Evolutionary conservation across 768 basidiomycete species (phyloP), one percentile per base, ranked within the genome.

Genomic region (Suillus occidentalis): DNA sequence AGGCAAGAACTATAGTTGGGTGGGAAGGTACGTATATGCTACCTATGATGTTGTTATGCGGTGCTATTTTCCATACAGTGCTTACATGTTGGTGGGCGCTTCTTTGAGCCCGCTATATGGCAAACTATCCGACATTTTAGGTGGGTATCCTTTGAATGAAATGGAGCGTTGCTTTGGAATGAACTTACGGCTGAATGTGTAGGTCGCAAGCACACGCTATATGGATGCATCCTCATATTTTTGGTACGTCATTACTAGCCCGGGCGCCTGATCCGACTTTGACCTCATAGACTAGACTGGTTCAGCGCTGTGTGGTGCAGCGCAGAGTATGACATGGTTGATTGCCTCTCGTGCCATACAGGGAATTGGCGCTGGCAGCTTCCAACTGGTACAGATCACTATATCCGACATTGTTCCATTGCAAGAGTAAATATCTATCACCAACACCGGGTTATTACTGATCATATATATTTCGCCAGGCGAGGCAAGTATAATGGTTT

Each of bases 1-100:
- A 4, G 80, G 79, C 0, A 77, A 75, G 20, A 78, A 80, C 8
- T 85, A 85, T 65, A 77, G 80, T 16, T 85, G 84, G 84, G 81
- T 85, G 10, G 81, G 82, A 50, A 82, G 76, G 81, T 80, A 60
- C 16, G 69, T 59, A 49, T 40, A 14, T 63, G 20, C 55, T 58
- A 31, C 31, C 57, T 37, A 6, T 31, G 28, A 16, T 12, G 18
- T 37, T 34, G 16, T 31, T 42, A 34, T 18, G 37, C 25, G 42
- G 40, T 42, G 13, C n/a, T 63, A 18, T 28, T 40, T 43, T 40
- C 37, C 22, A 12, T 36, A 25, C 61, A 83, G 82, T 64, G 78
- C 83, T 34, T 85, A 84, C 65, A 74, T 85, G 20, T 76, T 85
- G n/a, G 77, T 81, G 1, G 75, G 79, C 16, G 77, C 80, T 39